phyloP scores from a whole-genome alignment of 2,329 filamentous ascomycete species.

The Beauveria australis region DNA sequence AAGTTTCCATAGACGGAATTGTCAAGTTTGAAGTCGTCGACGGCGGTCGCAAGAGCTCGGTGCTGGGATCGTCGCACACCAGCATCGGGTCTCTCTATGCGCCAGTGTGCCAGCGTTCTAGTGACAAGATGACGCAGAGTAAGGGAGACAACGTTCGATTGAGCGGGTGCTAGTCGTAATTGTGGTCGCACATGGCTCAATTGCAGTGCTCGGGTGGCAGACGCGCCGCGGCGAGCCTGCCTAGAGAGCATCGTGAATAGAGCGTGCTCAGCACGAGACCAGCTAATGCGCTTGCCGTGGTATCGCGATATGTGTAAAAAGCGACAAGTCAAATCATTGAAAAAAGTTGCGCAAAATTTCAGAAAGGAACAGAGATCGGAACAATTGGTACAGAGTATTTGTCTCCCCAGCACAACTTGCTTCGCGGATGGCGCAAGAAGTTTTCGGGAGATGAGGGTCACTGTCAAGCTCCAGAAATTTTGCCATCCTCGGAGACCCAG shows the following conservation, averaged over 20 bases:
- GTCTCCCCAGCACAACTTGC: slow-evolving; percentile 4
- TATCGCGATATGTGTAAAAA: neutral
- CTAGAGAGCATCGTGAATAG: slow-evolving; percentile 27
- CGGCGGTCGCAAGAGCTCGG: slow-evolving; percentile 32
- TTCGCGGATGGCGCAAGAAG: slow-evolving; percentile 4
- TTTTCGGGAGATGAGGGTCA: neutral
- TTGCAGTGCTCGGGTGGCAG: slow-evolving; percentile 17
- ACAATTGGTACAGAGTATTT: neutral
- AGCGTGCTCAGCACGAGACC: neutral
- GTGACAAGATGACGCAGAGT: slow-evolving; percentile 21
- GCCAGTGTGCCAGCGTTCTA: slow-evolving; percentile 22
- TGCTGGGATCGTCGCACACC: slow-evolving; percentile 15
- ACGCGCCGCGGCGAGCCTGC: slow-evolving; percentile 23
- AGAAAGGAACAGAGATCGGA: neutral
- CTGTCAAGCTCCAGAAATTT: slow-evolving; percentile 5
- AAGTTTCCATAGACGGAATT: slow-evolving; percentile 20
- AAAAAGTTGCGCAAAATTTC: neutral
- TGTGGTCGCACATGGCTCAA: slow-evolving; percentile 14
- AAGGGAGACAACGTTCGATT: slow-evolving; percentile 12
- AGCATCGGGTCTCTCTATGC: slow-evolving; percentile 15
- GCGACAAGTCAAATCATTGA: neutral
- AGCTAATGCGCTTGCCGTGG: neutral
- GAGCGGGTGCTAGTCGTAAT: neutral
- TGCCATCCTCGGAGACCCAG: neutral
- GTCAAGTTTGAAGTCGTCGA: slow-evolving; percentile 29